Conservation (phyloP, 371 early-diverging fungal species). For the Cokeromyces recurvatus region DNA sequence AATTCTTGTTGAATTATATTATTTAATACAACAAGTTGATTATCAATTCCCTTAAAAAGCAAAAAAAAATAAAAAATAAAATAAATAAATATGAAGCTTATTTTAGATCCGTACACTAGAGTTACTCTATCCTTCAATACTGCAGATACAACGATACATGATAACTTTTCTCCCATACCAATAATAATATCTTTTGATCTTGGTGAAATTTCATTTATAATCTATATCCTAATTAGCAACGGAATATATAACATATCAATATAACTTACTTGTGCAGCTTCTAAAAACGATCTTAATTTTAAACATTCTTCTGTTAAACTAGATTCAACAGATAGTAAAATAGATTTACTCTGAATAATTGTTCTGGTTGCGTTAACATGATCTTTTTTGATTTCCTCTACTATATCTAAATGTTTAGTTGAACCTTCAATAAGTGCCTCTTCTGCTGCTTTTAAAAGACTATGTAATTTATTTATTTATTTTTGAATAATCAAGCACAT, state of each 20-base stretch:
- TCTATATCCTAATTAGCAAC: too few species aligned
- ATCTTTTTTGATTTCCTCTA: constrained; percentile 77
- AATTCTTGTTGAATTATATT: constrained; percentile 78
- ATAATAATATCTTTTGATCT: constrained; percentile 93
- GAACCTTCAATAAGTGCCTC: constrained; percentile 64
- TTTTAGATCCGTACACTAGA: not conserved
- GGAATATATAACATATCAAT: not conserved
- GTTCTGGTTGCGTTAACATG: constrained; percentile 75
- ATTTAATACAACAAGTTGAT: constrained; percentile 79
- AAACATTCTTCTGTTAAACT: constrained; percentile 74
- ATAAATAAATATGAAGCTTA: too few species aligned
- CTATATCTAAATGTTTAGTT: constrained; percentile 64
- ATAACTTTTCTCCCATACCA: constrained; percentile 91
- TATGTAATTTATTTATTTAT: constrained; percentile 13
- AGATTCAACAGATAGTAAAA: constrained; percentile 45
- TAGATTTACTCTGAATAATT: constrained; percentile 47
- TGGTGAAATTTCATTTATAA: constrained; percentile 96
- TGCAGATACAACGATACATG: constrained; percentile 83
- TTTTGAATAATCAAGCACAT: not conserved
- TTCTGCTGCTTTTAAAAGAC: constrained; percentile 65
- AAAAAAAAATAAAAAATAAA: not conserved
- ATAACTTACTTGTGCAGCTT: constrained; percentile 80
- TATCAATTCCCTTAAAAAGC: constrained; percentile 68
- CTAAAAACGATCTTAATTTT: constrained; percentile 76
- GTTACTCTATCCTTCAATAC: constrained; percentile 63